Conservation (phyloP, 306 rosid species). For the Canavalia gladiata region DNA sequence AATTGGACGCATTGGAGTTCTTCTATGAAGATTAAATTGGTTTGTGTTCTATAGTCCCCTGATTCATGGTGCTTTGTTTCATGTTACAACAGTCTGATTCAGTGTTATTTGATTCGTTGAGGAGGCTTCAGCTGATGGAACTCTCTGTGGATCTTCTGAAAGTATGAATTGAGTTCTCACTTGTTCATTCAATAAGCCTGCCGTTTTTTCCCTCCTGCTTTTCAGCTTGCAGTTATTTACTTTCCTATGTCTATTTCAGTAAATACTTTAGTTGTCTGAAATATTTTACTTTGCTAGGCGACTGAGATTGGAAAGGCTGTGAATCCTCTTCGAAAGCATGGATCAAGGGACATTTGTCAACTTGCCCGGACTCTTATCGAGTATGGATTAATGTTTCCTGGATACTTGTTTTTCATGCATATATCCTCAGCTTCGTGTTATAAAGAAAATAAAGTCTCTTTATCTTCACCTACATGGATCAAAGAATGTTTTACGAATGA, state of each 20-base stretch:
- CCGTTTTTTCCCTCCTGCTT: not conserved
- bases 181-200: constrained; percentile 28
- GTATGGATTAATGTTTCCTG: constrained; percentile 56
- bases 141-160: constrained; percentile 73
- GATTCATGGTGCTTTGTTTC: constrained; percentile 44
- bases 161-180: constrained; percentile 61
- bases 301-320: constrained; percentile 97
- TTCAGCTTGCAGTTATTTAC: not conserved
- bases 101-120: constrained; percentile 76
- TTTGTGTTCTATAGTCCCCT: constrained; percentile 37
- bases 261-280: constrained; percentile 10
- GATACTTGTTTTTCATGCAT: constrained; percentile 33
- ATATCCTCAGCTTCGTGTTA: constrained; percentile 5
- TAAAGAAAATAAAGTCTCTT: not conserved
- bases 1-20: constrained; percentile 18
- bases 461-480: not conserved
- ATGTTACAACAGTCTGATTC: constrained; percentile 76
- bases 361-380: constrained; percentile 72
- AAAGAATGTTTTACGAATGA: not conserved
- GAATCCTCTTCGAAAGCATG: constrained; percentile 72
- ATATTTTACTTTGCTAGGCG: constrained; percentile 63
- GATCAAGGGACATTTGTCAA: constrained; percentile 62
- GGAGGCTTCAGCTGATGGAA: constrained; percentile 86
- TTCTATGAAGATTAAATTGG: constrained; percentile 35
- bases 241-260: not conserved